Evolutionary conservation across 2,329 filamentous ascomycete genomes (phyloP), one percentile per base, ranked within the genome.

Genomic region (Sclerotinia subarctica): DNA sequence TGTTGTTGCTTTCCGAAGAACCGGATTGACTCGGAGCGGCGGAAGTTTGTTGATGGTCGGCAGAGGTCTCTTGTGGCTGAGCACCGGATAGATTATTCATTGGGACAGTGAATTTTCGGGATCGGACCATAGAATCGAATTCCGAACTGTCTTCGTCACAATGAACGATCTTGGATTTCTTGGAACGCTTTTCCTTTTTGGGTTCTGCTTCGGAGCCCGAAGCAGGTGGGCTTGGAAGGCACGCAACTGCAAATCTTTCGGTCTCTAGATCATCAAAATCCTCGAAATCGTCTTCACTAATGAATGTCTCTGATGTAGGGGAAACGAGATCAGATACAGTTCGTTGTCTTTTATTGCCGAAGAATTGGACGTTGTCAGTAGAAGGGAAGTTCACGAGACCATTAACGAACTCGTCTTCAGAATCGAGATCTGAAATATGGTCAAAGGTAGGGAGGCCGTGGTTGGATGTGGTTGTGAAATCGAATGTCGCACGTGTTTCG

Each of bases 341-440:
- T 53, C 87, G 86, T 47, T 87, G 86, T 73, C 94, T 88, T 82
- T 92, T 93, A 76, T 81, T 85, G 67, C 84, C 83, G 69, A 85
- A 77, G 78, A 85, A 89, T 73, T 85, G 81, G 17, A 86, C 81
- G 78, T 89, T 88, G 60, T 84, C 81, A 51, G 82, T 80, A 26
- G 83, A 78, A 70, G 86, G 83, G 72, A 93, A 90, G 76, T 92
- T 88, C 72, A 93, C 88, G 11, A 96, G 85, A 67, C 86, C 85
- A 78, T 87, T 89, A 74, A 88, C 85, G 75, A 96, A 93, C 77
- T 95, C 92, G 84, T 96, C 92, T 75, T 97, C 94, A 0, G 91
- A 93, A 78, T 97, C 94, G 68, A 97, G 85, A 75, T 96, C 93
- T 32, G 94, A 95, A 73, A 96, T 87, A 72, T 93, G 91, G 78